phyloP scores from a whole-genome alignment of 306 rosid species.

The Nissolia schottii region DNA sequence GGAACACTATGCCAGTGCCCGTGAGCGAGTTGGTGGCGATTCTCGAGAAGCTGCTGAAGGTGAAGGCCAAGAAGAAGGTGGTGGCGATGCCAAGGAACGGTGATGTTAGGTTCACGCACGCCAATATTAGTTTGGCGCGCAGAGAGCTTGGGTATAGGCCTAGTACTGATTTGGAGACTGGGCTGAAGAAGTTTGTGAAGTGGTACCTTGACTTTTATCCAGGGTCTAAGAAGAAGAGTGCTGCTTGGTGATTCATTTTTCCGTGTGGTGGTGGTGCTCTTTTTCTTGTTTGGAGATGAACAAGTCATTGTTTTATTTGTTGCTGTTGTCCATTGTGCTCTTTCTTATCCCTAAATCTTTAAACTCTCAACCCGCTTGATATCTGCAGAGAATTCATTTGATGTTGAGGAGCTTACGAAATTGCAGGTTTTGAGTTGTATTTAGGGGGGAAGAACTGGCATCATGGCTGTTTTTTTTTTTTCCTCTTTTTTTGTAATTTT shows the following conservation, averaged over 20 bases:
- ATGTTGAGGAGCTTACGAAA: constrained; percentile 22
- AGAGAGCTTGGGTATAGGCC: constrained; percentile 72
- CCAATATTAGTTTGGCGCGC: constrained; percentile 69
- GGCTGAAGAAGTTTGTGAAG: constrained; percentile 71
- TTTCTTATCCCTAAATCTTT: no score
- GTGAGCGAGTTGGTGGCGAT: constrained; percentile 68
- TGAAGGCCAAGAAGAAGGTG: constrained; percentile 67
- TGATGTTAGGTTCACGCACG: constrained; percentile 80
- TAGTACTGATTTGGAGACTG: constrained; percentile 64
- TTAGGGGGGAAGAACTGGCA: constrained; percentile 14
- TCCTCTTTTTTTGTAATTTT: constrained; percentile 16
- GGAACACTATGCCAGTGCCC: constrained; percentile 80
- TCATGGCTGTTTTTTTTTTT: constrained; percentile 24
- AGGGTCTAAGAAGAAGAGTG: constrained; percentile 44
- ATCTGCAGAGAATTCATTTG: constrained; percentile 20
- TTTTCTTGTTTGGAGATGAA: not conserved
- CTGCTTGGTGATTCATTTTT: constrained; percentile 55
- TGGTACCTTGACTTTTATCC: constrained; percentile 67
- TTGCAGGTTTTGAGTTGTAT: constrained; percentile 20
- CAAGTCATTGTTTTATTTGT: constrained; percentile 7
- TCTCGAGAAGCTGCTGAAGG: constrained; percentile 77
- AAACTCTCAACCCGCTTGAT: no score
- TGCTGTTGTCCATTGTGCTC: not conserved
- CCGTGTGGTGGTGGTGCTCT: not conserved
- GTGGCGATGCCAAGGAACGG: constrained; percentile 79